These are phyloP conservation scores for Colletotrichum sp. DNA, from an alignment of 2,329 filamentous ascomycete genomes.

Conservation along the genomic window DNA sequence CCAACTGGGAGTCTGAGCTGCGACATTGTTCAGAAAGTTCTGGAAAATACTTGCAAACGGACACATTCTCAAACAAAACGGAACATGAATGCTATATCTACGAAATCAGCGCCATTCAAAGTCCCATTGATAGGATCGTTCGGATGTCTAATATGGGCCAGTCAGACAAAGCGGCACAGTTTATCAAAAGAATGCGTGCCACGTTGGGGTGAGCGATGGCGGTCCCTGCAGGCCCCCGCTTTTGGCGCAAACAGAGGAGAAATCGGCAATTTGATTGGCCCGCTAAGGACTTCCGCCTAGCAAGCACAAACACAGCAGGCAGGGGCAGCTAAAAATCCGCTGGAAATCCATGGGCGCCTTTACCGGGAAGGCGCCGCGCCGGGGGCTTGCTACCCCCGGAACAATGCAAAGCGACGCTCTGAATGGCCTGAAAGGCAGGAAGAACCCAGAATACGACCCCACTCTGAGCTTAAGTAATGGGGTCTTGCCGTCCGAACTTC, in stretches of 20 bases:
- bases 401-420: neutral
- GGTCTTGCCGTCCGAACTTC: neutral
- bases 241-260: neutral
- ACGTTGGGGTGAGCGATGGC: neutral
- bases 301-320: neutral
- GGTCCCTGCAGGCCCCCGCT: neutral
- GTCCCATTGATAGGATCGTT: neutral
- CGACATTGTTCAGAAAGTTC: neutral
- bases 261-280: neutral
- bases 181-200: neutral
- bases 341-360: neutral
- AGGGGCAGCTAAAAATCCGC: neutral
- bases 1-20: neutral
- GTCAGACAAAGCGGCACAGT: neutral
- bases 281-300: neutral
- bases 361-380: neutral
- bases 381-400: neutral
- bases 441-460: neutral
- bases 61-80: neutral
- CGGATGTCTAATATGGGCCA: neutral
- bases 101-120: neutral
- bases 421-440: neutral
- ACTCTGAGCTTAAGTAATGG: neutral
- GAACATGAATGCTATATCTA: neutral
- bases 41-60: neutral